phyloP scores from a whole-genome alignment of 2,329 filamentous ascomycete genomes.

The Fusarium secorum region DNA sequence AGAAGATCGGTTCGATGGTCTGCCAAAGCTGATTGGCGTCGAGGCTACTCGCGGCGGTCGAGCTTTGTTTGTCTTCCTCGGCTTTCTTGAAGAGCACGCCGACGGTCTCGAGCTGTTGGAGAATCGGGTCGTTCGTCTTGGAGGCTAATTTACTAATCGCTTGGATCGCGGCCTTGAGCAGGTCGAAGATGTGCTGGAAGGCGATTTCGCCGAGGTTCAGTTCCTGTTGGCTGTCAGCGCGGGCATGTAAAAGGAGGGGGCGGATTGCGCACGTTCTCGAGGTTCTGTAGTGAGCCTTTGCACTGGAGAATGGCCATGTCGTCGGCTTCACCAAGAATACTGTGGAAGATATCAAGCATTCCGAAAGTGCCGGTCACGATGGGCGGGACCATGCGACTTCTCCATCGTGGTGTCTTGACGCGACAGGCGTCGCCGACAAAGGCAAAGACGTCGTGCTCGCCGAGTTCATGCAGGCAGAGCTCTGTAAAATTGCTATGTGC shows the following conservation, averaged over 20 bases:
- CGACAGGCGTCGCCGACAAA: conserved; percentile 41
- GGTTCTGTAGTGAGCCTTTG: conserved; percentile 71
- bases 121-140: conserved; percentile 33
- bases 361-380: conserved; percentile 66
- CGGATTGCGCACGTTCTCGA: conserved; percentile 60
- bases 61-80: conserved; percentile 23
- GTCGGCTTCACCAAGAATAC: conserved; percentile 61
- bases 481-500: conserved; percentile 83
- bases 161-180: conserved; percentile 39
- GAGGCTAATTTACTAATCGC: conserved; percentile 38
- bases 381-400: conserved; percentile 66
- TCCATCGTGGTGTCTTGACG: conserved; percentile 60
- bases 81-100: conserved; percentile 41
- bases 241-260: not conserved
- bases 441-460: conserved; percentile 71
- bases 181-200: conserved; percentile 44
- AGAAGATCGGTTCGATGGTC: conserved; percentile 81
- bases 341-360: conserved; percentile 76
- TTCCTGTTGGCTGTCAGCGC: conserved; percentile 54
- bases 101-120: conserved; percentile 41
- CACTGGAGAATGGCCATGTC: conserved; percentile 54
- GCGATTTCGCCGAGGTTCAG: conserved; percentile 64
- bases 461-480: conserved; percentile 73
- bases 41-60: conserved; percentile 13
- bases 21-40: conserved; percentile 70